These are phyloP conservation scores for Ceratocystis diversiconidia DNA, from an alignment of 2,329 filamentous ascomycete genomes.

Conservation along the genomic window DNA sequence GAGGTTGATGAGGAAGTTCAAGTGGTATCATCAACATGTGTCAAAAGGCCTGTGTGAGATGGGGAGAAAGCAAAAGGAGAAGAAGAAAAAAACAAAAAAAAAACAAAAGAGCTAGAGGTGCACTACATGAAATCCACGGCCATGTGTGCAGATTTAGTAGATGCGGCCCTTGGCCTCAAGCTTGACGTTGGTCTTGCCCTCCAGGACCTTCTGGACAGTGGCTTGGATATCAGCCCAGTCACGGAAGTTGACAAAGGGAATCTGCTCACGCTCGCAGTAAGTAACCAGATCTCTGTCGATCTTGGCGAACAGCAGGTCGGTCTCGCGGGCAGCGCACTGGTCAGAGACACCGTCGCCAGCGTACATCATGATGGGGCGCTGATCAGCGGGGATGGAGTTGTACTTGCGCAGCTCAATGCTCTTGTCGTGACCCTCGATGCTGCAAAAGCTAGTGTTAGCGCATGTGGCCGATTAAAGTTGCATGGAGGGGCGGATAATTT, in stretches of 20 bases:
- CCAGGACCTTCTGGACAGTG: constrained; percentile 63
- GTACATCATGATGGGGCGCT: constrained; percentile 78
- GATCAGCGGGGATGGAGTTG: constrained; percentile 47
- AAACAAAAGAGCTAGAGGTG: not conserved
- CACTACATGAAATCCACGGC: not conserved
- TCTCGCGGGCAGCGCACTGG: constrained; percentile 80
- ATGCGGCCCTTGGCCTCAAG: constrained; percentile 45
- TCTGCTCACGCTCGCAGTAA: constrained; percentile 70
- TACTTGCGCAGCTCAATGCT: constrained; percentile 82
- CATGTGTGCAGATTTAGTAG: constrained; percentile 12
- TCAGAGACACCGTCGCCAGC: constrained; percentile 91
- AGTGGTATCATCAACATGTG: constrained; percentile 12
- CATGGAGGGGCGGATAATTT: not conserved
- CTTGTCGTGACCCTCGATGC: constrained; percentile 93
- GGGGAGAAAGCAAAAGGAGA: not conserved
- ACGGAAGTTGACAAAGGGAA: constrained; percentile 78
- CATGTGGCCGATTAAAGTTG: not conserved
- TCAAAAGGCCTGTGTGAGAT: not conserved
- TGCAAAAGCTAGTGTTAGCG: constrained; percentile 23
- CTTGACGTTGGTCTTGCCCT: constrained; percentile 54
- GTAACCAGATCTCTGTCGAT: constrained; percentile 67
- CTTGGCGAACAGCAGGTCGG: constrained; percentile 87
- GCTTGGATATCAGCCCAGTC: constrained; percentile 68
- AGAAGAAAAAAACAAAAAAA: not conserved
- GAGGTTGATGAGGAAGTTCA: not conserved